Percentiles rank a stretch among this genome's conserved stretches.
phyloP scores from a whole-genome alignment of 768 basidiomycete species.

The Trametes punicea region DNA sequence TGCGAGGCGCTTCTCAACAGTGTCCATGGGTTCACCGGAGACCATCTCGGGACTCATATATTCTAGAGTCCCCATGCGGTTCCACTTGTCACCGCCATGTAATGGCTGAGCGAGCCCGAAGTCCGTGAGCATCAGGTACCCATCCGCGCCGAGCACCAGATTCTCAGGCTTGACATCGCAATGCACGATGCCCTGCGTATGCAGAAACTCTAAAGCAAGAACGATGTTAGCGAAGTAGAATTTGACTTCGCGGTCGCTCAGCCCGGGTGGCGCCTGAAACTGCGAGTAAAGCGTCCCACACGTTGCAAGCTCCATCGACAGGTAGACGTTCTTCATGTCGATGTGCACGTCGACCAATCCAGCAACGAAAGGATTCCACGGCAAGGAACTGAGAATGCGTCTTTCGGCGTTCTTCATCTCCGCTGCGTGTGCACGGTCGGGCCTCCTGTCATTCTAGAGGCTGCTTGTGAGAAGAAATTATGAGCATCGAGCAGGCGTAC shows the following conservation, averaged over 20 bases:
- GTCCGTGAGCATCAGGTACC: slow-evolving; percentile 52
- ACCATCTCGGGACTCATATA: slow-evolving; percentile 52
- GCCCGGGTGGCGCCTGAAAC: slow-evolving; percentile 29
- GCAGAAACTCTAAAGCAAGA: slow-evolving; percentile 47
- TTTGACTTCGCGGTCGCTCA: slow-evolving; percentile 33
- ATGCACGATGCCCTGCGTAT: slow-evolving; percentile 43
- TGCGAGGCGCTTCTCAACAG: slow-evolving; percentile 21
- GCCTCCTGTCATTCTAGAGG: slow-evolving; percentile 5
- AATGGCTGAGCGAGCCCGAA: slow-evolving; percentile 40
- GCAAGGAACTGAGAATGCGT: slow-evolving; percentile 36
- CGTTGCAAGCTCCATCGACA: slow-evolving; percentile 49
- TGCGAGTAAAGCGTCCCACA: slow-evolving; percentile 40
- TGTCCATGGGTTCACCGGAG: background rate
- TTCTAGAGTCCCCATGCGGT: slow-evolving; percentile 39
- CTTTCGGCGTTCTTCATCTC: slow-evolving; percentile 38
- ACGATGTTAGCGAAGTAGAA: slow-evolving; percentile 59
- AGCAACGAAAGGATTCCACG: slow-evolving; percentile 54
- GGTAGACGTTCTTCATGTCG: slow-evolving; percentile 48
- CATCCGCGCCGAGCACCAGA: slow-evolving; percentile 52
- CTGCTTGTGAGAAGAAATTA: background rate
- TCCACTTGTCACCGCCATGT: slow-evolving; percentile 30
- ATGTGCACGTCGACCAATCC: slow-evolving; percentile 44
- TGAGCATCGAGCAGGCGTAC: slow-evolving; percentile 9
- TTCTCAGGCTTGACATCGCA: slow-evolving; percentile 60
- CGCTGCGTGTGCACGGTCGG: background rate